Conservation (phyloP, 169 alveolate genomes). For the Plasmodium ovale region DNA sequence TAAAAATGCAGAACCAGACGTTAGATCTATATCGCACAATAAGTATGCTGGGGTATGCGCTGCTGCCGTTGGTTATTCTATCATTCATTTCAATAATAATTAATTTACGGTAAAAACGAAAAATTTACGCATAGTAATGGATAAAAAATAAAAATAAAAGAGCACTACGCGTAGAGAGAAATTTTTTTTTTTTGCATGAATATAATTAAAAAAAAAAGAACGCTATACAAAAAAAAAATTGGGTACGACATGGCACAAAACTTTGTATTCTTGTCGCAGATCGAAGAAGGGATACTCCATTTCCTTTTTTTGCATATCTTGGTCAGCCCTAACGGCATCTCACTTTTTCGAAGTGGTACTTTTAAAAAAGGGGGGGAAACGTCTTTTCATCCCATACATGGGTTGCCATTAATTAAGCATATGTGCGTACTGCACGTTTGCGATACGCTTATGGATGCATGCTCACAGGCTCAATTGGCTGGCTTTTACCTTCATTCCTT, state of each 20-base stretch:
- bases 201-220: background rate
- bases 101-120: conserved; percentile 75
- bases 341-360: conserved; percentile 86
- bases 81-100: conserved; percentile 85
- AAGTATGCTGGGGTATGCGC: conserved; percentile 89
- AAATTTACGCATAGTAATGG: background rate
- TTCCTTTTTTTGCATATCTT: conserved; percentile 78
- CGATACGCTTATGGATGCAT: background rate
- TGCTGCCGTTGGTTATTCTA: conserved; percentile 87
- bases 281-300: conserved; percentile 78
- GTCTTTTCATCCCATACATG: background rate
- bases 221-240: no score
- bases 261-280: conserved; percentile 11
- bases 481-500: conserved; percentile 25
- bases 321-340: conserved; percentile 90
- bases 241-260: no score
- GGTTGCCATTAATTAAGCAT: no score
- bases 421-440: background rate
- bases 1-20: conserved; percentile 15
- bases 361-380: background rate
- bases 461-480: background rate
- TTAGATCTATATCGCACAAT: conserved; percentile 87
- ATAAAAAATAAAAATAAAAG: no score
- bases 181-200: no score
- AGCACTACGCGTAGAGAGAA: background rate